These are phyloP conservation scores for Gnomoniopsis smithogilvyi DNA, from an alignment of 2,329 filamentous ascomycete species.

Conservation along the genomic window DNA sequence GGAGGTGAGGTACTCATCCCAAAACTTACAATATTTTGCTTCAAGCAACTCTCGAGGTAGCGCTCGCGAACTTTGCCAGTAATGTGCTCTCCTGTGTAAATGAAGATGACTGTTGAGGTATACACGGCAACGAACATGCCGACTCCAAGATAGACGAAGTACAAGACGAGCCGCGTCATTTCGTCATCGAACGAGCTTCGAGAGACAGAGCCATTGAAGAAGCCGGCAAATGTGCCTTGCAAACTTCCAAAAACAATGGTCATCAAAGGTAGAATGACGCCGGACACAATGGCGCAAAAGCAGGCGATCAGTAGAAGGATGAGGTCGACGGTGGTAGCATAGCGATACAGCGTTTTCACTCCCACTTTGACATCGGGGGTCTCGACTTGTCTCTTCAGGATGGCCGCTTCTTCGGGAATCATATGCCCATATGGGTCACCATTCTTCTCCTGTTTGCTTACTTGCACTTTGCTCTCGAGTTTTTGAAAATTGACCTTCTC, in stretches of 20 bases:
- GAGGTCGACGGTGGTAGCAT: constrained; percentile 63
- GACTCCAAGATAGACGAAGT: constrained; percentile 82
- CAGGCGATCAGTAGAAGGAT: constrained; percentile 59
- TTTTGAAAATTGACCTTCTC: constrained; percentile 30
- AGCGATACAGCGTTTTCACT: constrained; percentile 65
- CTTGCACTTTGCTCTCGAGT: constrained; percentile 40
- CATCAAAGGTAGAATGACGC: constrained; percentile 76
- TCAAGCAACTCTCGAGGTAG: constrained; percentile 80
- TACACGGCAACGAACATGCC: constrained; percentile 77
- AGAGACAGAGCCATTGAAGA: constrained; percentile 46
- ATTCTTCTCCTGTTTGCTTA: constrained; percentile 37
- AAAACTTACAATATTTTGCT: constrained; percentile 66
- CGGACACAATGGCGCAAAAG: constrained; percentile 66
- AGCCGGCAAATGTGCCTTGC: constrained; percentile 67
- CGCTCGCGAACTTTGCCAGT: constrained; percentile 75
- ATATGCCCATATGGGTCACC: constrained; percentile 59
- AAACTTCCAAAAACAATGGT: constrained; percentile 78
- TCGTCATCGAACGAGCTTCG: constrained; percentile 56
- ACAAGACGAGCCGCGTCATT: constrained; percentile 65
- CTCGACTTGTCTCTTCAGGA: constrained; percentile 67
- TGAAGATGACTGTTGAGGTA: constrained; percentile 80
- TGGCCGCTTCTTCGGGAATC: constrained; percentile 60
- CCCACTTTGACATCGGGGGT: constrained; percentile 62
- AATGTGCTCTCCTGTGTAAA: constrained; percentile 80
- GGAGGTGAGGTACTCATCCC: background rate